Percentiles rank a stretch among this genome's conserved stretches.
These are phyloP conservation scores for Beta vulgaris DNA, from an alignment of 148 eudicot genomes.

Conservation along the genomic window DNA sequence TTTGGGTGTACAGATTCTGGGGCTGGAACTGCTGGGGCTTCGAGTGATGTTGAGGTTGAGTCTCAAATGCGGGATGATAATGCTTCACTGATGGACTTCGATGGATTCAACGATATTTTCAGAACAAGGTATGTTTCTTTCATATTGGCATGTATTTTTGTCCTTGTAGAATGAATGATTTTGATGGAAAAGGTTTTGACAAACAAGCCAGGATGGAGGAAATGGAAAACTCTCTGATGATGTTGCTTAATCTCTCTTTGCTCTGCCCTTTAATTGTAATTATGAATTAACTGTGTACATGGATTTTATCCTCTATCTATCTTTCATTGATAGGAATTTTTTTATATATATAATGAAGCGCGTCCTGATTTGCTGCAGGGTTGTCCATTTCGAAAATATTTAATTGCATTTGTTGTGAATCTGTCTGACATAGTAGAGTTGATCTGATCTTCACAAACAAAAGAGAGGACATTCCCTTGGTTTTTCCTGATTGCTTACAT, in stretches of 20 bases:
- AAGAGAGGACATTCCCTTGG: neutral
- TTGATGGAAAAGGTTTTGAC: neutral
- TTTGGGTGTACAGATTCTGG: slow-evolving; percentile 51
- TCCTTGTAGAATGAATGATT: neutral
- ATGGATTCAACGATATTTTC: slow-evolving; percentile 40
- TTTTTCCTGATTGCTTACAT: neutral
- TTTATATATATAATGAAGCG: neutral
- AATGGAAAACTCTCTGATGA: neutral
- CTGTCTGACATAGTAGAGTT: neutral
- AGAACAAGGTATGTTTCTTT: slow-evolving; percentile 39
- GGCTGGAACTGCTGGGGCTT: slow-evolving; percentile 29
- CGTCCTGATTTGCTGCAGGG: neutral
- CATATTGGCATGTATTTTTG: neutral
- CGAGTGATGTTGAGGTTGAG: slow-evolving; percentile 51
- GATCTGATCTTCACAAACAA: neutral
- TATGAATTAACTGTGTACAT: no score
- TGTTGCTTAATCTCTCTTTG: neutral
- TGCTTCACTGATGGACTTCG: slow-evolving; percentile 28
- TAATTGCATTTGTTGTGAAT: neutral
- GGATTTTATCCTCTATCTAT: neutral
- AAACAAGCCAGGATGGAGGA: neutral
- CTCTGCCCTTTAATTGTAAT: neutral
- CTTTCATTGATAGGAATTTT: neutral
- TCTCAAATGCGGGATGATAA: slow-evolving; percentile 41
- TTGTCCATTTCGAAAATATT: neutral